These are phyloP conservation scores for Logfia minima DNA, from an alignment of 129 eudicot genomes.

Conservation along the genomic window DNA sequence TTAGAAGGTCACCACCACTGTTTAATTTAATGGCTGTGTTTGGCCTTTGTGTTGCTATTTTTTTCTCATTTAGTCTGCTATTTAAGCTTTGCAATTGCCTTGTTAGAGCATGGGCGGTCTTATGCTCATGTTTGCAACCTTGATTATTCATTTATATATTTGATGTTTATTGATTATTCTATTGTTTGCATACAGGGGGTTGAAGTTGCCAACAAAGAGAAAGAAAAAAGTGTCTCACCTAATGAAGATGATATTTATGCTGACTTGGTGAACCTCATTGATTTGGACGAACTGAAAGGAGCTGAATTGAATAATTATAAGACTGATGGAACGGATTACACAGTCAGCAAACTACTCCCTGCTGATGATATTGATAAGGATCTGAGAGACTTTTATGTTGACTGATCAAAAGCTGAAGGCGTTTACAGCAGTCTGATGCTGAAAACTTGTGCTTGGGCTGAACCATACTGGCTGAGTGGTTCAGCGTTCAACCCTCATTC, in stretches of 20 bases:
- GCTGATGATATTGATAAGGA: conserved; percentile 29
- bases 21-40: neutral
- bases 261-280: conserved; percentile 17
- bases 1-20: neutral
- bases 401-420: neutral
- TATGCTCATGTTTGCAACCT: neutral
- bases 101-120: neutral
- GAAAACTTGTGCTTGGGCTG: conserved; percentile 36
- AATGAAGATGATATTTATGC: conserved; percentile 34
- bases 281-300: conserved; percentile 19
- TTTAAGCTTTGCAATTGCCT: neutral
- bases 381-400: conserved; percentile 25
- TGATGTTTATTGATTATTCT: conserved; percentile 9
- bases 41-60: neutral
- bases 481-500: neutral
- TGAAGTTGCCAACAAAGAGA: conserved; percentile 11
- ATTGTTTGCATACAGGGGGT: conserved; percentile 19
- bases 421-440: neutral
- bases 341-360: neutral
- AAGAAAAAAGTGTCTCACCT: neutral
- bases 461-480: neutral
- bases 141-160: neutral
- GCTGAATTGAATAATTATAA: neutral
- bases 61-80: neutral
- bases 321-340: conserved; percentile 13